Base-by-base conservation (phyloP, 257 asterid species). In the Scutellaria baicalensis region DNA sequence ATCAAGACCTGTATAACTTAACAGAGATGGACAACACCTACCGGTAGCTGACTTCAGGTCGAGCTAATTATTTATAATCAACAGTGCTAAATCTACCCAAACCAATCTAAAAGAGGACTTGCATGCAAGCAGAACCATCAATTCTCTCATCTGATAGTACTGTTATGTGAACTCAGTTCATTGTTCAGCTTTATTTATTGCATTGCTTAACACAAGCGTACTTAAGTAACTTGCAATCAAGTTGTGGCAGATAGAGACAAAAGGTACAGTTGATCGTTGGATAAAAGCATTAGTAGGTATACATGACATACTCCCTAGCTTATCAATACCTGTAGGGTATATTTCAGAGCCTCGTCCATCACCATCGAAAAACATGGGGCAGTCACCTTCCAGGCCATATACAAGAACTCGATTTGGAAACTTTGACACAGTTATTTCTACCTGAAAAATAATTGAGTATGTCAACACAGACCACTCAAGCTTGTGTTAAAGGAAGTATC, bases 301-400 rank as follows among this genome's bases (percentile, higher is more conserved):
- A 40, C 54, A 33, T 43, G 48, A 50, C 57, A 74, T 18, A 14
- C 18, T 18, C 56, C 27, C 8, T 59, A 83, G 75, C 75, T 42
- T 27, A 61, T 69, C 31, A 69, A 36, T 80, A 93, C 99, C 99
- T 75, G 96, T 91, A 48, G 99, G 99, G 74, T 73, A 87, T 66
- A 93, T 76, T 68, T 91, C 89, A 11, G 84, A 78, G 79, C 97
- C 97, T 71, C 99, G 92, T 36, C 99, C 99, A 75, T 93, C 95
- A n/a, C 42, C 23, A 77, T 89, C 96, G 64, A 76, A 91, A 79
- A 93, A 89, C 80, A 93, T 75, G 42, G 99, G 99, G 66, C 86
- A 77, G 44, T 82, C 97, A 70, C 97, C 92, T 83, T 93, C 99
- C 71, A 91, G 71, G 66, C 90, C 83, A 79, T 91, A 93, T 6